Percentiles rank a stretch among this genome's conserved stretches.
Evolutionary conservation across 2,329 filamentous ascomycete genomes (phyloP).

Genomic region (Neonectria faginata): DNA sequence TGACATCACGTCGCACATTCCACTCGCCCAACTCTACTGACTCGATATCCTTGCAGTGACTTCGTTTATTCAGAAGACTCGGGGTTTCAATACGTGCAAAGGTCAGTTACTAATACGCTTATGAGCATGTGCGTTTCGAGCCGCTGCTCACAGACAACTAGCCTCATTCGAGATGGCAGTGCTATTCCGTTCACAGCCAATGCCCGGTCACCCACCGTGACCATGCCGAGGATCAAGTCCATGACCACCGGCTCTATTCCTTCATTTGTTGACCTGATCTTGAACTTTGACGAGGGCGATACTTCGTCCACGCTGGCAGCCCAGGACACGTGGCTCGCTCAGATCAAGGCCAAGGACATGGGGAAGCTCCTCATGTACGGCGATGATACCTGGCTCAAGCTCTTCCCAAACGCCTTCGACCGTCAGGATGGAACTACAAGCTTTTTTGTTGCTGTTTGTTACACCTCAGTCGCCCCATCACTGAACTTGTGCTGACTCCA

Average conservation of each 20-base stretch:
- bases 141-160: conserved; percentile 52
- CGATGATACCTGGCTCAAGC: conserved; percentile 97
- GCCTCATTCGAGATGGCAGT: conserved; percentile 83
- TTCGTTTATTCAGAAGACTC: conserved; percentile 88
- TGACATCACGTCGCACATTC: conserved; percentile 4
- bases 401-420: conserved; percentile 90
- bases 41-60: conserved; percentile 68
- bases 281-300: conserved; percentile 96
- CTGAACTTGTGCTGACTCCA: conserved; percentile 12
- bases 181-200: conserved; percentile 95
- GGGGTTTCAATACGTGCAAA: conserved; percentile 89
- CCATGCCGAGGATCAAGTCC: conserved; percentile 97
- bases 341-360: conserved; percentile 79
- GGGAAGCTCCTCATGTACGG: conserved; percentile 94
- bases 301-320: conserved; percentile 86
- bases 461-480: background rate
- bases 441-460: conserved; percentile 94
- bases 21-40: conserved; percentile 36
- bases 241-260: conserved; percentile 98
- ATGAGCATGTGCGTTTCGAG: background rate
- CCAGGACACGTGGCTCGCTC: conserved; percentile 96
- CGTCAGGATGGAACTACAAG: conserved; percentile 93
- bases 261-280: conserved; percentile 94
- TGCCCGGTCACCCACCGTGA: conserved; percentile 96
- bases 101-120: conserved; percentile 60